Evolutionary conservation across 2,329 filamentous ascomycete species (phyloP), one percentile per base, ranked within the genome.

Genomic region (Blastomyces gilchristii): DNA sequence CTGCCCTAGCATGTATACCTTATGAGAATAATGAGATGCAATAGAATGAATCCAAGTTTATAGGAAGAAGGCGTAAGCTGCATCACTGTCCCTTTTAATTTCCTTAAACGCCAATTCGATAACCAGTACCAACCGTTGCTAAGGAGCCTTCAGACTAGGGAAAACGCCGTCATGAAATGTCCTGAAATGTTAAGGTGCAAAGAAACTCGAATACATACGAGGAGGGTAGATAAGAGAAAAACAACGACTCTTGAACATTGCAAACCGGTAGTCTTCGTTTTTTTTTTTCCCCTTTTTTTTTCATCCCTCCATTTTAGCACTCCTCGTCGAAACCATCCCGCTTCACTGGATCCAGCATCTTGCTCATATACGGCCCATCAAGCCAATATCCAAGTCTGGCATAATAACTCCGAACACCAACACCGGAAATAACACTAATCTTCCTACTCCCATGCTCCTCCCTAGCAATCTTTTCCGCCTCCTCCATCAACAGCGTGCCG

Each of bases 351-450:
- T 76, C 74, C 58, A 81, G 68, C 74, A 75, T 78, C 71, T 81
- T 81, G 65, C 78, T 81, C 79, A 81, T 90, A 67, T 95, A 96
- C 12, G 90, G 91, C 11, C 94, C 94, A 74, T 99, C 94, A 39
- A 99, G 81, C 81, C 85, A 90, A 78, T 97, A 99, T 0, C 94
- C 94, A 41, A 99, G 82, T 75, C 92, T 93, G 67, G 85, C 87
- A 74, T 99, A 99, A 74, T 99, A 99, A 72, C 90, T 95, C 71
- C 94, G 83, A 22, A 97, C 95, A 14, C 94, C 94, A 8, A 99
- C 92, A 39, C 94, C 94, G n/a, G 91, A 96, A 65, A 99, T 99
- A 68, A 99, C 91, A 72, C 90, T 94, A 63, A 99, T 91, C 82
- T 99, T 99, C 65, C 83, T 83, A 69, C 92, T 97, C 6, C 91